Evolutionary conservation across 768 basidiomycete species (phyloP), one percentile per base, ranked within the genome.

Genomic region (Lanmaoa rubissima): DNA sequence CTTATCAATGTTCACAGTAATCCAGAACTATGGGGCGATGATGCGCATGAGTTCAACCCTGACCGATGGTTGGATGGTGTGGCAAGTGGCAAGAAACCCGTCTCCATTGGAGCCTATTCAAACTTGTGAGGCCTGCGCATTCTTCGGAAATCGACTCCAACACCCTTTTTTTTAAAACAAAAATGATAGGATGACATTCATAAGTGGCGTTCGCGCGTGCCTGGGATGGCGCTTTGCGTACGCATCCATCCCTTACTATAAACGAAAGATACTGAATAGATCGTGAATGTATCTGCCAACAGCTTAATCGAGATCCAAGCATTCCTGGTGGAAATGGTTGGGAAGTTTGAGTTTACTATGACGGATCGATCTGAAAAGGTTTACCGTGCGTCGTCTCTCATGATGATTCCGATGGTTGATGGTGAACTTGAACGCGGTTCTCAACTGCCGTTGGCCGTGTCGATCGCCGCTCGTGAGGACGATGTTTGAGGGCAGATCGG

Each of bases 321-420:
- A 0, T 84, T 87, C 68, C 63, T 86, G n/a, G 76, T 80, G 24
- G 83, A 84, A 62, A 71, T 83, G 21, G 54, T 86, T 40, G 68
- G 75, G 35, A 75, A 79, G 60, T 83, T 86, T 61, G 79, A 85
- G 59, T 81, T 86, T 58, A 57, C 62, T 41, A 62, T 66, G 53
- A 73, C 73, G 17, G 67, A 71, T 5, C 65, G 62, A 21, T 55
- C 63, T 21, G 61, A 67, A 41, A 64, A 53, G 36, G 54, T 79
- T 36, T 50, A 65, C 14, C 65, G 73, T 21, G 70, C 69, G 38
- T 58, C 67, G 19, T 67, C 68, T 26, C 11, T 62, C 6, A 58
- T 74, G 32, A 73, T 77, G 74, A 49, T 62, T 31, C 76, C 76
- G 10, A 36, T 50, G 12, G 26, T 50, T 16, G 65, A 70, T 9